Percentiles rank a stretch among this genome's conserved stretches.
Conservation (phyloP, 805 yeast genomes). For the Candida palmyrensis region DNA sequence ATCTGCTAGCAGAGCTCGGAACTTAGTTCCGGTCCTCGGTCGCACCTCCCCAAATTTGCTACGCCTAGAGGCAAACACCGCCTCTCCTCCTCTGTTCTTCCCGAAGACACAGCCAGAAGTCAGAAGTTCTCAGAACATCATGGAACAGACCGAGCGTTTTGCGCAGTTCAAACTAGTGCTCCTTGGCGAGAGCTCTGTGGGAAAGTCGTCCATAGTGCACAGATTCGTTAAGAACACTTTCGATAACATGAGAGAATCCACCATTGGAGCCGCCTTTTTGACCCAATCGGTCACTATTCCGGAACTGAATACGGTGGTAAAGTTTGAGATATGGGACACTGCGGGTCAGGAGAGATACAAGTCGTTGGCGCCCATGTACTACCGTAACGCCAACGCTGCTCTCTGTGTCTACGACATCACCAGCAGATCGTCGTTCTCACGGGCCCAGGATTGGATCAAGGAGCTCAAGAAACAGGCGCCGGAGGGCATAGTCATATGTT, state of each 20-base stretch:
- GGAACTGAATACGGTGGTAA: constrained; percentile 47
- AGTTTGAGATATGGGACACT: constrained; percentile 86
- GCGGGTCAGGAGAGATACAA: constrained; percentile 74
- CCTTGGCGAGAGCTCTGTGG: constrained; percentile 80
- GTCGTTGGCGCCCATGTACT: constrained; percentile 42
- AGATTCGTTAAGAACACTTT: constrained; percentile 71
- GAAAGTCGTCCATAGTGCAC: constrained; percentile 55
- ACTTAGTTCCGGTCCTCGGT: too few relatives aligned
- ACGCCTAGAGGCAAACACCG: too few relatives aligned
- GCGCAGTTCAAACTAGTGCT: constrained; percentile 60
- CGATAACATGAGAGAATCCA: constrained; percentile 69
- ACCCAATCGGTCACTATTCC: constrained; percentile 62
- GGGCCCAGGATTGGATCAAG: constrained; percentile 74
- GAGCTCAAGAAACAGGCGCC: constrained; percentile 81
- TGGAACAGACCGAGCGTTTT: constrained; percentile 15
- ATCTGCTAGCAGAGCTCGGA: too few relatives aligned
- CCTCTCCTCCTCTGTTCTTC: too few relatives aligned
- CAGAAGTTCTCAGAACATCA: too few relatives aligned
- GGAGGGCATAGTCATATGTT: constrained; percentile 66
- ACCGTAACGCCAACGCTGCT: constrained; percentile 59
- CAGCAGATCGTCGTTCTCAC: constrained; percentile 57
- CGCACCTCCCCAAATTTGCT: too few relatives aligned
- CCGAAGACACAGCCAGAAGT: too few relatives aligned
- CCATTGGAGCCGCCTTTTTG: constrained; percentile 81
- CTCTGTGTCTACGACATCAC: constrained; percentile 75